Conservation (phyloP, 345 rosid genomes). For the Populus alba region DNA sequence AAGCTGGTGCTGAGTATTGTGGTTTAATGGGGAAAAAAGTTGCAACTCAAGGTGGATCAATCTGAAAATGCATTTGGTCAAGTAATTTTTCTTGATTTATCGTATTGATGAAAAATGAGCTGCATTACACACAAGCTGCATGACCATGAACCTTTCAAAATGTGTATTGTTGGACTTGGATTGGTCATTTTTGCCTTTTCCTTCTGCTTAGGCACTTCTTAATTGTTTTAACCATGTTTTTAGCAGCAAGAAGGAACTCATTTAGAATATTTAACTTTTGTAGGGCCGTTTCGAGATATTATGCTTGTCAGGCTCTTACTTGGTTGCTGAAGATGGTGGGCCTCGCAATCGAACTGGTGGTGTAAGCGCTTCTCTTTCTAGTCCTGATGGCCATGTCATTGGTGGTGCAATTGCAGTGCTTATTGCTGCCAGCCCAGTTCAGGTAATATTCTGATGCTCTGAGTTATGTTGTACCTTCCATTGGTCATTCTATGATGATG, state of each 20-base stretch:
- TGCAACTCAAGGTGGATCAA: too few species aligned
- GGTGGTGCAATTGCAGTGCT: conserved; percentile 88
- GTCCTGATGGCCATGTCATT: conserved; percentile 84
- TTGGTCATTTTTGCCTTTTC: background rate
- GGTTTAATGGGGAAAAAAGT: background rate
- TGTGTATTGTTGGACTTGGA: too few species aligned
- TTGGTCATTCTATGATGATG: background rate
- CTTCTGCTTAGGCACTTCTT: background rate
- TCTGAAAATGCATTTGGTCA: too few species aligned
- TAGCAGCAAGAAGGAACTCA: conserved; percentile 16
- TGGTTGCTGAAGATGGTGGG: conserved; percentile 86
- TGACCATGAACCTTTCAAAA: background rate
- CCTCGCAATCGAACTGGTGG: conserved; percentile 81
- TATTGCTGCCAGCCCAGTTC: conserved; percentile 75
- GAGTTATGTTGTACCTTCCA: background rate
- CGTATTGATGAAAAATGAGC: too few species aligned
- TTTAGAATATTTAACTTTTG: conserved; percentile 29
- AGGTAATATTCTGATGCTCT: conserved; percentile 44
- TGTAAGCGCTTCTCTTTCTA: conserved; percentile 83
- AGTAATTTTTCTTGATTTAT: too few species aligned
- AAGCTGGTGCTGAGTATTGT: background rate
- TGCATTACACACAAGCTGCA: too few species aligned
- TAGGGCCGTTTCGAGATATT: conserved; percentile 94
- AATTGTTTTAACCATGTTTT: background rate
- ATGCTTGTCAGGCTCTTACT: conserved; percentile 89